Percentiles rank a stretch among this genome's conserved stretches.
Evolutionary conservation across 768 basidiomycete genomes (phyloP).

Genomic region (Auriscalpium vulgare): DNA sequence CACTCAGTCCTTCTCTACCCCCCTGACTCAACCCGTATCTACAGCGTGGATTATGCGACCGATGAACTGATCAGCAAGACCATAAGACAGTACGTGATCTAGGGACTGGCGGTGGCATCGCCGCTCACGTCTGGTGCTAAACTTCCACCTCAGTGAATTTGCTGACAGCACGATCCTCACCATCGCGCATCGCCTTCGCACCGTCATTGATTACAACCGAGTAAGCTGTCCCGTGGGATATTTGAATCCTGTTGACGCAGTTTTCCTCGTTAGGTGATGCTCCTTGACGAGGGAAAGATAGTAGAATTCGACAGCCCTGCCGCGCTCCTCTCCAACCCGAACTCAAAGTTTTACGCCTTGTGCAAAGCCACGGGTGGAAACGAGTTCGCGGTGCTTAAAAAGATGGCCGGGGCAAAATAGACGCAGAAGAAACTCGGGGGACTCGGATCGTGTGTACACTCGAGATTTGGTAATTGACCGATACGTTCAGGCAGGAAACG

Average conservation of each 20-base stretch:
- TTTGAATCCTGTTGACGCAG: too few species aligned
- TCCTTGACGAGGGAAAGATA: conserved; percentile 73
- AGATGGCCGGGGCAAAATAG: conserved; percentile 41
- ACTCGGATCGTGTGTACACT: background rate
- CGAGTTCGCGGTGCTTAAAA: conserved; percentile 62
- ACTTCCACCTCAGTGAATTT: conserved; percentile 46
- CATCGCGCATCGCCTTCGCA: conserved; percentile 72
- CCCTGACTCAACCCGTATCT: background rate
- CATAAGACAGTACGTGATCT: conserved; percentile 56
- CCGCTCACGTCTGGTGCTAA: background rate
- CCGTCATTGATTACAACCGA: conserved; percentile 79
- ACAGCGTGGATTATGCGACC: conserved; percentile 75
- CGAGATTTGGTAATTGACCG: too few species aligned
- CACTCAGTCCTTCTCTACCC: background rate
- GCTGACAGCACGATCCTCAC: conserved; percentile 76
- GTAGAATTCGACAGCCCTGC: conserved; percentile 67
- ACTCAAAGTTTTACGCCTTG: conserved; percentile 56
- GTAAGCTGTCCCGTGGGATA: conserved; percentile 29
- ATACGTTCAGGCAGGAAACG: too few species aligned
- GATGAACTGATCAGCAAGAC: conserved; percentile 82
- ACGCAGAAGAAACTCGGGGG: background rate
- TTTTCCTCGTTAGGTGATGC: conserved; percentile 47
- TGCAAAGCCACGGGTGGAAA: conserved; percentile 70
- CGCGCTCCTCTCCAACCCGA: conserved; percentile 43
- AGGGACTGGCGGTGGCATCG: background rate